Conservation (phyloP, 352 stramenopile species). For the Saprolegnia diclina region DNA sequence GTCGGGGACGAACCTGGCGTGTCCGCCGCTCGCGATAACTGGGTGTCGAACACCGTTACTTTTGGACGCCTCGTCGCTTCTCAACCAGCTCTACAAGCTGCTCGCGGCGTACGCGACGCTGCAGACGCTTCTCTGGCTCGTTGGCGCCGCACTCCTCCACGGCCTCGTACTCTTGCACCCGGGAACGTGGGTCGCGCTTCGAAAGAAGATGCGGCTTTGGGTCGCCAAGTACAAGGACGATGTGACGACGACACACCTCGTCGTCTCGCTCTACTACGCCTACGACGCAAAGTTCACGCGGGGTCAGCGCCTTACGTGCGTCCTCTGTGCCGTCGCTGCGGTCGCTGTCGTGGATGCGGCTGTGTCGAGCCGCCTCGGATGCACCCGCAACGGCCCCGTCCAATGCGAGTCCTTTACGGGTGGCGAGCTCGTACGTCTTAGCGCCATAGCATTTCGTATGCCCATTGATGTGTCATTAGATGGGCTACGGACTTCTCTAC, state of each 20-base stretch:
- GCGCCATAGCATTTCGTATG: not conserved
- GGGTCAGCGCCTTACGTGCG: constrained; percentile 42
- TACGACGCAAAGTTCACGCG: constrained; percentile 64
- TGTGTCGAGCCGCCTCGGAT: constrained; percentile 53
- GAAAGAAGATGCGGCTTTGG: constrained; percentile 45
- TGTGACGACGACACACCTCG: constrained; percentile 38
- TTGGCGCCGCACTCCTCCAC: constrained; percentile 32
- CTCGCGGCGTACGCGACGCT: constrained; percentile 35
- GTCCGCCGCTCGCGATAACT: constrained; percentile 35
- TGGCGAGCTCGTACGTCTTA: not conserved
- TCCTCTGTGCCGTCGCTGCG: constrained; percentile 42
- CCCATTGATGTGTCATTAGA: constrained; percentile 24
- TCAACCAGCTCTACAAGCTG: constrained; percentile 45
- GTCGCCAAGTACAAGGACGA: constrained; percentile 47
- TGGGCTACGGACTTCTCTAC: constrained; percentile 54
- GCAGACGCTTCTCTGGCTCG: constrained; percentile 31
- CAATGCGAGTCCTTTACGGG: constrained; percentile 43
- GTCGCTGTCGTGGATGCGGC: constrained; percentile 44
- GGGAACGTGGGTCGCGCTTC: constrained; percentile 44
- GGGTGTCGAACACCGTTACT: constrained; percentile 38
- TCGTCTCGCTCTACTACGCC: constrained; percentile 40
- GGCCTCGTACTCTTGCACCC: constrained; percentile 34
- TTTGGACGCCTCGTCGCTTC: constrained; percentile 35
- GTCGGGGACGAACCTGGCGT: constrained; percentile 31
- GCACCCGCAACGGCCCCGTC: constrained; percentile 50